These are phyloP conservation scores for Anaeromyces robustus DNA, from an alignment of 192 early-diverging fungal species.

Conservation along the genomic window DNA sequence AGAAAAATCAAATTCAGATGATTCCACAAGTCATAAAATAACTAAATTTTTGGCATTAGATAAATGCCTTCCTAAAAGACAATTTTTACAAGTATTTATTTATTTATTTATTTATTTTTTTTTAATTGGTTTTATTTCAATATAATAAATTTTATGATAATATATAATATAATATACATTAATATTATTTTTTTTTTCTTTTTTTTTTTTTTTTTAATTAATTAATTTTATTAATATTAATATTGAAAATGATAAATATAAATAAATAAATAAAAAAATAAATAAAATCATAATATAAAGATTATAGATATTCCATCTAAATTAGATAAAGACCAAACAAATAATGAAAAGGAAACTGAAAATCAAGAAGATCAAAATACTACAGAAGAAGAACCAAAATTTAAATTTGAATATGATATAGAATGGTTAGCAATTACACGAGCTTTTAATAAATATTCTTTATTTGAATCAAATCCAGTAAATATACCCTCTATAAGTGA, in stretches of 20 bases:
- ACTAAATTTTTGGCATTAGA: conserved; percentile 89
- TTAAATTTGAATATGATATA: conserved; percentile 58
- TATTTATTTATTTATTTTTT: too few species aligned
- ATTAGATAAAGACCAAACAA: not conserved
- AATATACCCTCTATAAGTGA: not conserved
- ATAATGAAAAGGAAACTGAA: not conserved
- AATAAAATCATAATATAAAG: not conserved
- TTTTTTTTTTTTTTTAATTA: not conserved
- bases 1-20: too few species aligned
- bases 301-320: not conserved
- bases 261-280: conserved; percentile 2
- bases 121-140: too few species aligned
- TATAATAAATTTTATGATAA: too few species aligned
- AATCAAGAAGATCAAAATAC: not conserved
- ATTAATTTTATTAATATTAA: conserved; percentile 15
- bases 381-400: not conserved
- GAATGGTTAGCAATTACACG: conserved; percentile 70
- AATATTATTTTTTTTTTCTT: not conserved
- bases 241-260: too few species aligned
- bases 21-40: not conserved
- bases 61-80: conserved; percentile 65
- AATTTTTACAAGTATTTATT: conserved; percentile 60
- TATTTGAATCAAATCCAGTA: not conserved
- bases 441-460: conserved; percentile 5
- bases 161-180: too few species aligned